phyloP scores from a whole-genome alignment of 768 basidiomycete genomes.

The Hygrocybe punicea region DNA sequence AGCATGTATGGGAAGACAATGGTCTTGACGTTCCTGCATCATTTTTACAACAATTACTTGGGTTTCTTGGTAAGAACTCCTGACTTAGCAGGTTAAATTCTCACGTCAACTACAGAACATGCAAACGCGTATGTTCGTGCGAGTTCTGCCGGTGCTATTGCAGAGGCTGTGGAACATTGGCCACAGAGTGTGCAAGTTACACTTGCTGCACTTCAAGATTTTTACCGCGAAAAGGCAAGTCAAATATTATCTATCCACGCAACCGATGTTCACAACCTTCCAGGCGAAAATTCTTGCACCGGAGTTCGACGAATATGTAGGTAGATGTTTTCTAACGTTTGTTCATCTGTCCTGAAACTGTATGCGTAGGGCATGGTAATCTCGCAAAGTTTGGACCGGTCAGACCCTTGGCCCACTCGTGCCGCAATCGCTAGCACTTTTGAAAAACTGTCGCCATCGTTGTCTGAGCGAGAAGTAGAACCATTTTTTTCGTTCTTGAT shows the following conservation, averaged over 20 bases:
- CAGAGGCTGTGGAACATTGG: slow-evolving; percentile 71
- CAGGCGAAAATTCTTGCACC: slow-evolving; percentile 84
- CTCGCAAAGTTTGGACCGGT: slow-evolving; percentile 75
- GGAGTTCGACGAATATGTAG: slow-evolving; percentile 88
- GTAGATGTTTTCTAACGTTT: slow-evolving; percentile 22
- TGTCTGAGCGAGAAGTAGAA: slow-evolving; percentile 58
- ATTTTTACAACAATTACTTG: slow-evolving; percentile 55
- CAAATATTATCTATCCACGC: not conserved
- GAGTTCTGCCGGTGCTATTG: slow-evolving; percentile 67
- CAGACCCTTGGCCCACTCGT: slow-evolving; percentile 86
- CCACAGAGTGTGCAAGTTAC: slow-evolving; percentile 52
- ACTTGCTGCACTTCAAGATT: slow-evolving; percentile 54
- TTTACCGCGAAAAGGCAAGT: slow-evolving; percentile 80
- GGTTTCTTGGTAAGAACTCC: slow-evolving; percentile 59
- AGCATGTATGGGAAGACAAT: slow-evolving; percentile 91
- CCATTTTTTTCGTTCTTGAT: slow-evolving; percentile 85
- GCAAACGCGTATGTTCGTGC: slow-evolving; percentile 76
- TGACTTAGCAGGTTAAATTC: not conserved
- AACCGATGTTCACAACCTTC: not conserved
- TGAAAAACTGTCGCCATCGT: slow-evolving; percentile 60
- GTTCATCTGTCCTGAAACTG: slow-evolving; percentile 5
- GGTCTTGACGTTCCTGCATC: slow-evolving; percentile 80
- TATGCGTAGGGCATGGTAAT: slow-evolving; percentile 88
- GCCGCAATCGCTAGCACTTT: slow-evolving; percentile 71
- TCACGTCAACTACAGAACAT: slow-evolving; percentile 51